Percentiles rank a stretch among this genome's conserved stretches.
These are phyloP conservation scores for Dactylellina haptotyla DNA, from an alignment of 2,329 filamentous ascomycete species.

Conservation along the genomic window DNA sequence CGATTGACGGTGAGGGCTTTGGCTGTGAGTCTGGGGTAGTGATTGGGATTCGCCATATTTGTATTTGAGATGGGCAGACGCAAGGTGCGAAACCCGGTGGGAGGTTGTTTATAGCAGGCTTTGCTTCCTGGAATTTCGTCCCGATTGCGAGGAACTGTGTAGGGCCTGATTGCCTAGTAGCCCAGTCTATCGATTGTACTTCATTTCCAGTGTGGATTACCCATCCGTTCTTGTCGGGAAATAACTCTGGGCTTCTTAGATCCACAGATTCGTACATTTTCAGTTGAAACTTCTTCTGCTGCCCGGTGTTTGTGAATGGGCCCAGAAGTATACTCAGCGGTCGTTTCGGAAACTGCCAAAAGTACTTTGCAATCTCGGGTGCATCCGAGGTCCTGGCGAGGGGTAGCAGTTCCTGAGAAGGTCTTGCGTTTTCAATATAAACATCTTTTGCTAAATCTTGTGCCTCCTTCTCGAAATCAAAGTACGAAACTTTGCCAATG, in stretches of 20 bases:
- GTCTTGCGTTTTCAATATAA: constrained; percentile 12
- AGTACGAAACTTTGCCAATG: constrained; percentile 20
- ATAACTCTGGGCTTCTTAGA: constrained; percentile 19
- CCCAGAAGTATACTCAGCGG: constrained; percentile 27
- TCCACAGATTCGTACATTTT: constrained; percentile 40
- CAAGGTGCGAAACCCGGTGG: constrained; percentile 63
- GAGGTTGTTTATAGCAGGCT: constrained; percentile 51
- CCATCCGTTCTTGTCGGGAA: constrained; percentile 48
- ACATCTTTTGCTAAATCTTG: constrained; percentile 34
- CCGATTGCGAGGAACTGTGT: constrained; percentile 56
- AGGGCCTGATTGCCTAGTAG: constrained; percentile 19
- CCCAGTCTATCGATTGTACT: constrained; percentile 48
- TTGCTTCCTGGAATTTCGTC: constrained; percentile 46
- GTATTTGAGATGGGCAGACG: constrained; percentile 62
- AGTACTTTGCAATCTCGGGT: constrained; percentile 36
- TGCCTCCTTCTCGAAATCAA: constrained; percentile 37
- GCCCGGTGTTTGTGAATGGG: constrained; percentile 25
- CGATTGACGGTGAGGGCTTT: constrained; percentile 62
- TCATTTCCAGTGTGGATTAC: constrained; percentile 46
- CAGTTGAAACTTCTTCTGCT: constrained; percentile 49
- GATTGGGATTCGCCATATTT: constrained; percentile 65
- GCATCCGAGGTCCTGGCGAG: constrained; percentile 28
- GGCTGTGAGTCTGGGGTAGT: constrained; percentile 54
- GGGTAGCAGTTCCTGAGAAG: constrained; percentile 1
- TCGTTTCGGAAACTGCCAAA: constrained; percentile 39